These are phyloP conservation scores for Gaultheria prostrata DNA, from an alignment of 148 eudicot species.

Conservation along the genomic window DNA sequence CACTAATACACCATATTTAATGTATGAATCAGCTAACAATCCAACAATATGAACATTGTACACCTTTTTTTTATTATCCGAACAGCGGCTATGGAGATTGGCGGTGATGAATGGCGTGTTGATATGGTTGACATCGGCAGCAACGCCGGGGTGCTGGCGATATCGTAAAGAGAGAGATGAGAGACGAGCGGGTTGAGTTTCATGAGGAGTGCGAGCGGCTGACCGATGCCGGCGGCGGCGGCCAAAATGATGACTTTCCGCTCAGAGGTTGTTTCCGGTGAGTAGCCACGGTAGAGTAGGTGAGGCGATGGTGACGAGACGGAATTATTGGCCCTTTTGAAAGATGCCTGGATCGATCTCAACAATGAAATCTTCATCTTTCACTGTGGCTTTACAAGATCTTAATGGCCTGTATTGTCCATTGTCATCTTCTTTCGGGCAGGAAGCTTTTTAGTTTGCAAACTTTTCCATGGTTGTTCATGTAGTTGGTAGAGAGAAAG, in stretches of 20 bases:
- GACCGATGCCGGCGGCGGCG: slow-evolving; percentile 95
- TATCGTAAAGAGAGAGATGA: slow-evolving; percentile 69
- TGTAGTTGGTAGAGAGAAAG: no score
- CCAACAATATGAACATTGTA: no score
- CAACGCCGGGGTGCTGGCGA: slow-evolving; percentile 95
- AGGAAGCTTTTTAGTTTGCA: no score
- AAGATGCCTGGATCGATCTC: slow-evolving; percentile 37
- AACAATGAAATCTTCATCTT: not conserved
- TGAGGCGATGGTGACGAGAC: slow-evolving; percentile 14
- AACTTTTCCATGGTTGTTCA: no score
- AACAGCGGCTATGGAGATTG: no score
- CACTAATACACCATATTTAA: no score
- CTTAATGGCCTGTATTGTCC: no score
- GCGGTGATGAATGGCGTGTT: no score
- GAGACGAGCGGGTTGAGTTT: slow-evolving; percentile 90
- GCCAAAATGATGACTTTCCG: slow-evolving; percentile 76
- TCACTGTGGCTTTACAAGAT: no score
- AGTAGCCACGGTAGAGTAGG: slow-evolving; percentile 36
- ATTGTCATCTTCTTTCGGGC: no score
- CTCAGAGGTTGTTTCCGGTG: slow-evolving; percentile 58
- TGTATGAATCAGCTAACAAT: no score
- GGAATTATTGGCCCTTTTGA: slow-evolving; percentile 21
- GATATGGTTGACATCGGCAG: slow-evolving; percentile 83
- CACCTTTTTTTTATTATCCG: no score
- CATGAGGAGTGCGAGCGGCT: slow-evolving; percentile 81